Evolutionary conservation across 352 stramenopile species (phyloP).

Genomic region (Blastocystis sp.): DNA sequence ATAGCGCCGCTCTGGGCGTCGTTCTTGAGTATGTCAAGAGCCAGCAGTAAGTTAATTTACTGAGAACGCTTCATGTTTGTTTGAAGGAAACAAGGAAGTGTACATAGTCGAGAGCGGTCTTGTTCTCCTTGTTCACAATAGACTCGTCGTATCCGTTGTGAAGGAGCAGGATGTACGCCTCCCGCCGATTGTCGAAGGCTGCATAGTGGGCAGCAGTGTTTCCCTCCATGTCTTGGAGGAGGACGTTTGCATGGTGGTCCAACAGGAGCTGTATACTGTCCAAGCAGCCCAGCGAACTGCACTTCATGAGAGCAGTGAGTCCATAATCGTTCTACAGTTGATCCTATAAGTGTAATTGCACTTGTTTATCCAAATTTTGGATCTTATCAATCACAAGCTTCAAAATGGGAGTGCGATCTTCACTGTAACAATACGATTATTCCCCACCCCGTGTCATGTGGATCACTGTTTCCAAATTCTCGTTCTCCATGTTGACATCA

Average conservation of each 20-base stretch:
- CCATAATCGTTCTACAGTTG: constrained; percentile 17
- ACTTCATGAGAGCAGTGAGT: constrained; percentile 37
- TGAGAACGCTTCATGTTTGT: constrained; percentile 2
- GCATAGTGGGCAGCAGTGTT: constrained; percentile 49
- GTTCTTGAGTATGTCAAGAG: constrained; percentile 96
- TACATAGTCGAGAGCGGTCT: constrained; percentile 50
- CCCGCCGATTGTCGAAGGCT: constrained; percentile 35
- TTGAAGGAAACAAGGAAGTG: constrained; percentile 24
- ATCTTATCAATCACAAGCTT: not conserved
- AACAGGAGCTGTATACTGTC: constrained; percentile 3
- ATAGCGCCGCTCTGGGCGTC: constrained; percentile 88
- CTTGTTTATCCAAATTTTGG: constrained; percentile 18
- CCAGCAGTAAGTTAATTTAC: constrained; percentile 59
- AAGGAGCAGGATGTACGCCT: constrained; percentile 28
- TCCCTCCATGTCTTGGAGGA: not conserved
- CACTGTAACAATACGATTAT: not conserved
- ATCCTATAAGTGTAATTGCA: no score
- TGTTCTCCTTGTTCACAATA: constrained; percentile 31
- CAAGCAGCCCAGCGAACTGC: not conserved
- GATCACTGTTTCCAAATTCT: constrained; percentile 37
- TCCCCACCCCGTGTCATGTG: constrained; percentile 2
- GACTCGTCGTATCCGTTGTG: constrained; percentile 4
- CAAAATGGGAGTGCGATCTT: constrained; percentile 1
- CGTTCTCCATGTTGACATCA: constrained; percentile 42
- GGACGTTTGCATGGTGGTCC: not conserved